Percentiles rank a stretch among this genome's conserved stretches.
phyloP scores from a whole-genome alignment of 345 rosid species.

The Alliaria petiolata region DNA sequence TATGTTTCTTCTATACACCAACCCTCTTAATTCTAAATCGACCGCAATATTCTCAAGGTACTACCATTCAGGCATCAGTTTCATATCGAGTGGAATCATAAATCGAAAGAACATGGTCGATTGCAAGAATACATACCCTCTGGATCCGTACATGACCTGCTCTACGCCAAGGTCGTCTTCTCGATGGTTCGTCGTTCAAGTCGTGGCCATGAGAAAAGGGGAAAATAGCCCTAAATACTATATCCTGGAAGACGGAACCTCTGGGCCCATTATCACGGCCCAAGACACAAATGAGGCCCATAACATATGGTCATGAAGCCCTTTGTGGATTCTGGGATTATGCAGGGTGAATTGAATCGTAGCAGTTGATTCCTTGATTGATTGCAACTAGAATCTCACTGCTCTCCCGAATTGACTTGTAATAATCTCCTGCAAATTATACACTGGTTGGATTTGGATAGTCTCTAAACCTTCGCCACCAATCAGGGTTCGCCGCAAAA shows the following conservation, averaged over 20 bases:
- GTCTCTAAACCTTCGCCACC: too few species aligned
- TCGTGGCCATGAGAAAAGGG: not conserved
- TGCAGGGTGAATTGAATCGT: too few species aligned
- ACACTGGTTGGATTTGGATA: too few species aligned
- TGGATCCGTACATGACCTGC: slow-evolving; percentile 46
- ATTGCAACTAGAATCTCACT: too few species aligned
- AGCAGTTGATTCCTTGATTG: too few species aligned
- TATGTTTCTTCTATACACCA: not conserved
- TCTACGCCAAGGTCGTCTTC: not conserved
- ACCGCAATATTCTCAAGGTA: not conserved
- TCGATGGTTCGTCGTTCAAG: not conserved
- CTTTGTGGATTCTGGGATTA: too few species aligned
- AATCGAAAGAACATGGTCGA: not conserved
- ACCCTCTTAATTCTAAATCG: not conserved
- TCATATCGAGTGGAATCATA: not conserved
- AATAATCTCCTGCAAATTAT: too few species aligned
- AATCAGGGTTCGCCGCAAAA: not conserved
- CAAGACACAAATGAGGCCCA: not conserved
- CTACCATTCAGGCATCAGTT: not conserved
- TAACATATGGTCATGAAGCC: not conserved
- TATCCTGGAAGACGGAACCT: not conserved
- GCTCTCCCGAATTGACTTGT: too few species aligned
- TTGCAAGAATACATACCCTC: slow-evolving; percentile 41
- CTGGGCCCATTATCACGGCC: not conserved
- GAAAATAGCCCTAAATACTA: not conserved